Conservation (phyloP, 805 yeast species). For the Tetrapisispora arboricola region DNA sequence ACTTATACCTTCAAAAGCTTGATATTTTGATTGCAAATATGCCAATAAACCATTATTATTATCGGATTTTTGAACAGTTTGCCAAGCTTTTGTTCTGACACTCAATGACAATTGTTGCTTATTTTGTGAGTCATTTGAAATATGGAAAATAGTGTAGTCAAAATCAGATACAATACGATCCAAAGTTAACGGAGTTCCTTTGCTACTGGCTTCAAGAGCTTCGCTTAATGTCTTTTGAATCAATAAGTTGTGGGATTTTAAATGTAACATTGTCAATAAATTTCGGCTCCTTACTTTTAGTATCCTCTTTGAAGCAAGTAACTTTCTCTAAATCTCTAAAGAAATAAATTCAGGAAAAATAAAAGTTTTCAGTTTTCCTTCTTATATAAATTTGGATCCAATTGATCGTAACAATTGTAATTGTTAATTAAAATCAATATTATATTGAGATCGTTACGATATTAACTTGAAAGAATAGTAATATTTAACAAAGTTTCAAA, state of each 20-base stretch:
- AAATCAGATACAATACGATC: slow-evolving; percentile 91
- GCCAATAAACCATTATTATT: slow-evolving; percentile 10
- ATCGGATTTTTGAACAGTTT: slow-evolving; percentile 16
- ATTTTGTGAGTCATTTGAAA: slow-evolving; percentile 63
- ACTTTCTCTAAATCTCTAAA: too few species aligned
- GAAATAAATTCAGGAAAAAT: too few species aligned
- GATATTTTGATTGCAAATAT: slow-evolving; percentile 17
- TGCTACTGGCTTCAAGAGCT: slow-evolving; percentile 25
- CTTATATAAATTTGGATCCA: too few species aligned
- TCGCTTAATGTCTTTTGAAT: slow-evolving; percentile 73
- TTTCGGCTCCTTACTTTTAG: too few species aligned
- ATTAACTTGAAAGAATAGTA: too few species aligned
- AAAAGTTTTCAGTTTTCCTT: too few species aligned
- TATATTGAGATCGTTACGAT: too few species aligned
- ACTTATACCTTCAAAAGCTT: slow-evolving; percentile 15
- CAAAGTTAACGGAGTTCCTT: slow-evolving; percentile 32
- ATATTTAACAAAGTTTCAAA: too few species aligned
- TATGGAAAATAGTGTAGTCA: slow-evolving; percentile 89
- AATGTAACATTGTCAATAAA: slow-evolving; percentile 53
- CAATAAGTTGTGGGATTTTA: slow-evolving; percentile 75
- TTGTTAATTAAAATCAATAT: too few species aligned
- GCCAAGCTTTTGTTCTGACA: slow-evolving; percentile 27
- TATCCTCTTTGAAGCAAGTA: too few species aligned
- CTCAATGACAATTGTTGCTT: slow-evolving; percentile 35
- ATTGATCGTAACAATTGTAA: too few species aligned